Percentiles rank a stretch among this genome's conserved stretches.
Evolutionary conservation across 192 early-diverging fungal species (phyloP).

Genomic region (Umbelopsis sp.): DNA sequence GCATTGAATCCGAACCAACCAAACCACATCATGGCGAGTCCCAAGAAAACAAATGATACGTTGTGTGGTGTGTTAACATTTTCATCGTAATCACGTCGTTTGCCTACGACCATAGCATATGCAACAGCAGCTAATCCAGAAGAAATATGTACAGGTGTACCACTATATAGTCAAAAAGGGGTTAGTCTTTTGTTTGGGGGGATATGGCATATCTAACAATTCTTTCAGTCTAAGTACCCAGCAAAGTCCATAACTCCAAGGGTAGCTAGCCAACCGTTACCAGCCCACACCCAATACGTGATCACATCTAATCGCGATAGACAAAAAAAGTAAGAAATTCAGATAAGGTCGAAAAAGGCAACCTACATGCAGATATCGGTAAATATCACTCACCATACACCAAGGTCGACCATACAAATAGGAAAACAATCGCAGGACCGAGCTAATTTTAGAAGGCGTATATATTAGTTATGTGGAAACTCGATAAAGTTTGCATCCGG

Average conservation of each 20-base stretch:
- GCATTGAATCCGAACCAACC: slow-evolving; percentile 94
- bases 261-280: slow-evolving; percentile 75
- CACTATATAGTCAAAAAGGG: slow-evolving; percentile 40
- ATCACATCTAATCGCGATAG: slow-evolving; percentile 48
- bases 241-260: slow-evolving; percentile 86
- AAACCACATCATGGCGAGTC: slow-evolving; percentile 84
- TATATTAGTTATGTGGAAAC: neutral
- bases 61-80: slow-evolving; percentile 80
- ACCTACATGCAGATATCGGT: neutral
- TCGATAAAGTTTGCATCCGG: neutral
- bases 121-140: slow-evolving; percentile 84
- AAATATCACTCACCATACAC: slow-evolving; percentile 54
- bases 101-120: slow-evolving; percentile 80
- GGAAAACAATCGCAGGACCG: slow-evolving; percentile 44
- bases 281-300: slow-evolving; percentile 84
- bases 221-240: slow-evolving; percentile 38
- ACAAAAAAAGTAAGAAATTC: neutral
- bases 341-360: neutral
- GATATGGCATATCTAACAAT: neutral
- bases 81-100: slow-evolving; percentile 69
- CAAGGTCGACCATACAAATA: slow-evolving; percentile 42
- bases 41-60: slow-evolving; percentile 81
- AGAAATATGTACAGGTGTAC: slow-evolving; percentile 82
- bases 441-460: slow-evolving; percentile 20
- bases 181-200: neutral